Conservation (phyloP, 805 yeast species). For the Maudiozyma pseudohumilis region DNA sequence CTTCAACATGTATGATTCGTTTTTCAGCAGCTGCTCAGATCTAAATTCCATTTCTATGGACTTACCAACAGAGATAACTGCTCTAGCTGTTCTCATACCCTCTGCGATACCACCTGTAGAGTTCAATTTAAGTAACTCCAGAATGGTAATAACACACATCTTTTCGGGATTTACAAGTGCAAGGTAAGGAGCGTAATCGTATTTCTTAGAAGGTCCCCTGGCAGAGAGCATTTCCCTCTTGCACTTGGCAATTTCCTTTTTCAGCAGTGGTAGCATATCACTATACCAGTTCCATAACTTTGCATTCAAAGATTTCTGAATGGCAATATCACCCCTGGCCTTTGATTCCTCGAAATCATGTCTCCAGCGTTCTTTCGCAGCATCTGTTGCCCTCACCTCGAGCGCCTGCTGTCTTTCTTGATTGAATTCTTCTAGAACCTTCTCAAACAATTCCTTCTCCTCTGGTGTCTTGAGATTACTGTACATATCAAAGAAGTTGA, state of each 20-base stretch:
- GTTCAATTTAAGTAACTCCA: slow-evolving; percentile 67
- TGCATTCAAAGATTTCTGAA: slow-evolving; percentile 55
- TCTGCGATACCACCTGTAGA: slow-evolving; percentile 67
- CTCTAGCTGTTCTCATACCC: slow-evolving; percentile 78
- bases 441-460: slow-evolving; percentile 49
- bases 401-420: slow-evolving; percentile 64
- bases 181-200: slow-evolving; percentile 68
- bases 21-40: slow-evolving; percentile 51
- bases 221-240: slow-evolving; percentile 29
- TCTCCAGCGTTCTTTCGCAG: slow-evolving; percentile 84
- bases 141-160: slow-evolving; percentile 71
- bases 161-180: slow-evolving; percentile 66
- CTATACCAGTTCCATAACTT: slow-evolving; percentile 79
- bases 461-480: slow-evolving; percentile 39
- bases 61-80: slow-evolving; percentile 70
- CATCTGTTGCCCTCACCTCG: slow-evolving; percentile 69
- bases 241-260: slow-evolving; percentile 54
- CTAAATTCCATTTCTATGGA: slow-evolving; percentile 80
- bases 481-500: slow-evolving; percentile 63
- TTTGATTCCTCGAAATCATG: slow-evolving; percentile 62
- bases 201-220: slow-evolving; percentile 21
- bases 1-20: slow-evolving; percentile 46
- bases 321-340: slow-evolving; percentile 45
- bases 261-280: slow-evolving; percentile 58
- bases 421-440: slow-evolving; percentile 58